phyloP scores from a whole-genome alignment of 257 asterid species.

The Nicotiana sylvestris region DNA sequence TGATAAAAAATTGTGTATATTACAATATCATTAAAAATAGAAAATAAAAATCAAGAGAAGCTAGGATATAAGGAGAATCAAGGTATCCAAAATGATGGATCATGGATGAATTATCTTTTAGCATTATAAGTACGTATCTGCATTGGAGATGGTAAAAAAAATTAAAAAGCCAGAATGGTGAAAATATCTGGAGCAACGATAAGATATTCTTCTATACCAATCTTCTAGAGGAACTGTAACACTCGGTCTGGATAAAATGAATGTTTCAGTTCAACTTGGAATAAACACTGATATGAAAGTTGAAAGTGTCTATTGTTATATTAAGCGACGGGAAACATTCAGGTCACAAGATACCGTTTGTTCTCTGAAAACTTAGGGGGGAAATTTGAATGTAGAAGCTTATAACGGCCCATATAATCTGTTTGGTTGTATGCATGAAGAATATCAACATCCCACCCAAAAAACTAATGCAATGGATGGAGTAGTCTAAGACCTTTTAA shows the following conservation, averaged over 20 bases:
- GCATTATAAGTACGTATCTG: not conserved
- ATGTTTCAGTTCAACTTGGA: not conserved
- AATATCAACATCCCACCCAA: not conserved
- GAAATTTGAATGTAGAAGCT: not conserved
- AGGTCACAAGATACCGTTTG: not conserved
- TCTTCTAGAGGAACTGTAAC: not conserved
- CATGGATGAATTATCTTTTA: not conserved
- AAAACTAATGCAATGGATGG: not conserved
- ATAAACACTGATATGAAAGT: conserved; percentile 1
- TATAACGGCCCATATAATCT: not conserved
- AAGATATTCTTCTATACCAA: not conserved
- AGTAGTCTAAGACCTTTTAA: not conserved
- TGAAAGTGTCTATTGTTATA: not conserved
- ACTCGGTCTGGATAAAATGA: not conserved
- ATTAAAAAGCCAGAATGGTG: not conserved
- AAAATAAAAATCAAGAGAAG: not conserved
- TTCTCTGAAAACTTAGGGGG: not conserved
- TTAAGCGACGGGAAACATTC: not conserved
- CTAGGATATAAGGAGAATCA: conserved; percentile 1
- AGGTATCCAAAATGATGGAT: not conserved
- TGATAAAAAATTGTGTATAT: not conserved
- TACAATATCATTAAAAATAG: not conserved
- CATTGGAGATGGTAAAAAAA: not conserved
- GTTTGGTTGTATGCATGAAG: not conserved
- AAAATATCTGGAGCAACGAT: not conserved